A percentile compares a stretch with the other conserved stretches of the same genome.
Evolutionary conservation across 2,329 filamentous ascomycete species (phyloP).

Genomic region (Dichotomopilus funicola): DNA sequence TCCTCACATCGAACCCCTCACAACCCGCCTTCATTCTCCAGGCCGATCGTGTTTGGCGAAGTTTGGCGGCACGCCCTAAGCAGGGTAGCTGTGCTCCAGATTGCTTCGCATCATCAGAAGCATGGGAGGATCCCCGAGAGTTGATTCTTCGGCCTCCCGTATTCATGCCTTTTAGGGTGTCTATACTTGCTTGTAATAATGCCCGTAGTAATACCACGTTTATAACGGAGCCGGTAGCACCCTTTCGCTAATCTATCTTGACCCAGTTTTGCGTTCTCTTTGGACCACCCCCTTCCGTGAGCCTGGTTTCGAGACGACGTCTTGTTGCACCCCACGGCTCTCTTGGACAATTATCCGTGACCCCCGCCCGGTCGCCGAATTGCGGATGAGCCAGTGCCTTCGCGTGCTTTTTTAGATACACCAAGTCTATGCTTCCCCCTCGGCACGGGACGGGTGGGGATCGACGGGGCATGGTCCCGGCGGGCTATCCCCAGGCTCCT

Average conservation of each 20-base stretch:
- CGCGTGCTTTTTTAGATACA: too few relatives aligned
- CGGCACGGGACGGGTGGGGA: constrained; percentile 3
- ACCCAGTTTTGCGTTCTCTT: constrained; percentile 13
- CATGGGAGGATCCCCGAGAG: too few relatives aligned
- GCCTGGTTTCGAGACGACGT: constrained; percentile 16
- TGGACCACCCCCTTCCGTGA: constrained; percentile 12
- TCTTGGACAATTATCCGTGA: background rate
- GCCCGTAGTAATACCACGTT: constrained; percentile 1
- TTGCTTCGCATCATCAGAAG: too few relatives aligned
- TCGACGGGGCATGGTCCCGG: background rate
- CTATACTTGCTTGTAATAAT: background rate
- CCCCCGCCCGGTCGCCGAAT: constrained; percentile 13
- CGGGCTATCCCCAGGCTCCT: too few relatives aligned
- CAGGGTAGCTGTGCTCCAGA: too few relatives aligned
- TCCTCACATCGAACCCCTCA: too few relatives aligned
- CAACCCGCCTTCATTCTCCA: too few relatives aligned
- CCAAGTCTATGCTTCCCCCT: constrained; percentile 9
- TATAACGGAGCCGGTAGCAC: constrained; percentile 12
- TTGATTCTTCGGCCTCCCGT: too few relatives aligned
- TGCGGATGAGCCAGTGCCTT: constrained; percentile 17
- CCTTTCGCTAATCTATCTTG: constrained; percentile 23
- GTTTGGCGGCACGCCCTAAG: too few relatives aligned
- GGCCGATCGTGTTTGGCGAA: too few relatives aligned
- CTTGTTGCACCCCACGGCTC: background rate
- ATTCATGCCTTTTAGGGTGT: too few relatives aligned